Percentiles rank a stretch among this genome's conserved stretches.
Conservation (phyloP, 441 rosid species). For the Adansonia grandidieri region DNA sequence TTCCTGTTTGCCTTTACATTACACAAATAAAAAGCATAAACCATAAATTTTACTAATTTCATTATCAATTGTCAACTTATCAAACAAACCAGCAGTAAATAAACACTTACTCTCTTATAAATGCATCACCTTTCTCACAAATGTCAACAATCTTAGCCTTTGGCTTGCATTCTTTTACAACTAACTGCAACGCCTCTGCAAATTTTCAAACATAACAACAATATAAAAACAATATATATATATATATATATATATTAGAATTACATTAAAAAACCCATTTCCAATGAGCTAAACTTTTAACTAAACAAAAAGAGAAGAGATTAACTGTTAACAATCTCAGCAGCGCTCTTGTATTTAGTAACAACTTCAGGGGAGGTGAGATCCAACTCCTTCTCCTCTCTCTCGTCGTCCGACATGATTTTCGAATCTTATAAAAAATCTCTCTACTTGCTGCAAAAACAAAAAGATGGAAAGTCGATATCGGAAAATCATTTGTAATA, state of each 20-base stretch:
- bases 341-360: slow-evolving; percentile 92
- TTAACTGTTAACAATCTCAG: slow-evolving; percentile 95
- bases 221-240: neutral
- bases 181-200: slow-evolving; percentile 89
- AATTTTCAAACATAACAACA: slow-evolving; percentile 11
- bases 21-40: neutral
- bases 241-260: neutral
- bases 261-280: neutral
- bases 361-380: slow-evolving; percentile 90
- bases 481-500: neutral
- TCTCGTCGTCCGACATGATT: slow-evolving; percentile 94
- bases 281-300: slow-evolving; percentile 3
- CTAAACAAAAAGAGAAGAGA: slow-evolving; percentile 1
- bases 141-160: slow-evolving; percentile 86
- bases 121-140: slow-evolving; percentile 88
- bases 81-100: neutral
- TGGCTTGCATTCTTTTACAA: slow-evolving; percentile 76
- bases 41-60: neutral
- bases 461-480: neutral
- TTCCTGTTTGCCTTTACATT: slow-evolving; percentile 69
- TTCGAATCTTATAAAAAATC: slow-evolving; percentile 20
- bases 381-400: slow-evolving; percentile 97
- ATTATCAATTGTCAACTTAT: neutral
- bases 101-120: slow-evolving; percentile 78
- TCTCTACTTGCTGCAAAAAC: neutral